These are phyloP conservation scores for Aspergillus viridinutans DNA, from an alignment of 2,329 filamentous ascomycete genomes.

Conservation along the genomic window DNA sequence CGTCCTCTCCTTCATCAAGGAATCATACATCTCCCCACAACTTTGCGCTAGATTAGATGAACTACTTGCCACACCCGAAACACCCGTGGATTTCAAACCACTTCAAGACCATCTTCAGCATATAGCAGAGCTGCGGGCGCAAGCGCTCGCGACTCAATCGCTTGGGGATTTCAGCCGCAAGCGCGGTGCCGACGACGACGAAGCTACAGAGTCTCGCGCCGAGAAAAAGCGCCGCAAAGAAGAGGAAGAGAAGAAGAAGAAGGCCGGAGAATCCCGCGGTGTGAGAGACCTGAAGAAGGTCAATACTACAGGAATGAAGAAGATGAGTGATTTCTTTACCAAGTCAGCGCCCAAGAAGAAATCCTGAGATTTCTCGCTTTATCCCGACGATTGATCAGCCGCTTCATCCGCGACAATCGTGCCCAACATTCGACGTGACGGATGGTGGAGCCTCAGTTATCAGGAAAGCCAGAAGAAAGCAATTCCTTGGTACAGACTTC, in stretches of 20 bases:
- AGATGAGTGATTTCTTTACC: slow-evolving; percentile 90
- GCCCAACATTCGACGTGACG: no score
- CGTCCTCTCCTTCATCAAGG: slow-evolving; percentile 47
- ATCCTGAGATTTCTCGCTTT: slow-evolving; percentile 16
- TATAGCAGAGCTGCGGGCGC: slow-evolving; percentile 63
- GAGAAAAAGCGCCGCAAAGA: slow-evolving; percentile 84
- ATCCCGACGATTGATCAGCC: background rate
- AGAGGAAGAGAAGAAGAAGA: slow-evolving; percentile 82
- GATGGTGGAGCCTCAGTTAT: background rate
- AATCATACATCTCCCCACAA: slow-evolving; percentile 44
- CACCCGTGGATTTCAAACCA: slow-evolving; percentile 62
- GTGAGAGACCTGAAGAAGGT: slow-evolving; percentile 83
- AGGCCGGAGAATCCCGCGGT: slow-evolving; percentile 67
- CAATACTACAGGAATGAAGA: slow-evolving; percentile 90
- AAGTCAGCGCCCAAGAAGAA: slow-evolving; percentile 50
- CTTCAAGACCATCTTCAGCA: slow-evolving; percentile 66
- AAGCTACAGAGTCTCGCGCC: slow-evolving; percentile 48
- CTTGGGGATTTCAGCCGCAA: slow-evolving; percentile 44
- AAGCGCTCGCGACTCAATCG: slow-evolving; percentile 66
- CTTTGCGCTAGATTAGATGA: slow-evolving; percentile 37
- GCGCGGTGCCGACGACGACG: slow-evolving; percentile 40
- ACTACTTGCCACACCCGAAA: slow-evolving; percentile 33
- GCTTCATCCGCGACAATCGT: background rate
- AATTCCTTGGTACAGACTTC: background rate
- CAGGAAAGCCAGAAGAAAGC: no score